Evolutionary conservation across 2,329 filamentous ascomycete species (phyloP).

Genomic region (Fusarium lyarnte): DNA sequence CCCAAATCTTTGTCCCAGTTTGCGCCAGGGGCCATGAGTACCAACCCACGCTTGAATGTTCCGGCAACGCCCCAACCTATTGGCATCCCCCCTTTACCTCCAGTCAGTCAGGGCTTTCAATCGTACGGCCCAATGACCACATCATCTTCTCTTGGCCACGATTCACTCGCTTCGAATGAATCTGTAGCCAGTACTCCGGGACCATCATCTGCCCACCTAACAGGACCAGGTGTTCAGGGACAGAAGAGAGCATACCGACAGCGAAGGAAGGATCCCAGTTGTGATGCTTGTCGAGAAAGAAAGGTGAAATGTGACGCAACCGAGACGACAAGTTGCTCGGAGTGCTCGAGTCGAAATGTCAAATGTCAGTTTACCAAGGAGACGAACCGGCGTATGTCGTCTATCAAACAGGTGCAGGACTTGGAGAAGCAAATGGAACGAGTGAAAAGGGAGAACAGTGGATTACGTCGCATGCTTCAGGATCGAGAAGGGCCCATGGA

Average conservation of each 20-base stretch:
- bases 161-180: constrained; percentile 68
- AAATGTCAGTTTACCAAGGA: constrained; percentile 99
- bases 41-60: constrained; percentile 60
- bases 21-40: constrained; percentile 61
- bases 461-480: constrained; percentile 72
- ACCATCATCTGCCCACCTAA: constrained; percentile 46
- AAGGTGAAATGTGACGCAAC: constrained; percentile 95
- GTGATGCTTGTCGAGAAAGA: constrained; percentile 91
- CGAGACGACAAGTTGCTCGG: constrained; percentile 94
- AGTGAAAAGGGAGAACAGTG: constrained; percentile 81
- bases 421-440: constrained; percentile 89
- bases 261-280: constrained; percentile 94
- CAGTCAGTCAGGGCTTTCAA: constrained; percentile 60
- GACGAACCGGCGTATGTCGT: constrained; percentile 98
- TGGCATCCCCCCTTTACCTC: constrained; percentile 61
- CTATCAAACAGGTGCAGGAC: constrained; percentile 98
- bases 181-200: constrained; percentile 66
- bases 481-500: constrained; percentile 62
- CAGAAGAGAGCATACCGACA: constrained; percentile 96
- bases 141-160: constrained; percentile 63
- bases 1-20: constrained; percentile 65
- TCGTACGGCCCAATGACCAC: constrained; percentile 62
- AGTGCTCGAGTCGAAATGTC: constrained; percentile 95
- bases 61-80: constrained; percentile 62
- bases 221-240: constrained; percentile 64